Conservation (phyloP, 495 filamentous ascomycete species). For the Eremomyces bilateralis region DNA sequence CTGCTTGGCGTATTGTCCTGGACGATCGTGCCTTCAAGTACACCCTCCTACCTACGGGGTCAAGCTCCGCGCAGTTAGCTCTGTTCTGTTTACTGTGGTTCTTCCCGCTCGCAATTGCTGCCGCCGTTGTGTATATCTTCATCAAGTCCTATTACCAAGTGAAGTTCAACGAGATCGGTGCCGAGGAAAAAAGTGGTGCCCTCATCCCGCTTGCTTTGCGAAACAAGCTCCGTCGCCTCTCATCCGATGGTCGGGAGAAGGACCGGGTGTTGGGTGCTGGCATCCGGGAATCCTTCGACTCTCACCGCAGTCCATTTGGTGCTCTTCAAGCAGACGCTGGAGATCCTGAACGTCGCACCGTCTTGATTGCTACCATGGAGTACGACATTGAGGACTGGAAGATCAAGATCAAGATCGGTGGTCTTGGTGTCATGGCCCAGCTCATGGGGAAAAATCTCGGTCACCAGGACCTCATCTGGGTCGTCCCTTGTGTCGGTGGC, state of each 20-base stretch:
- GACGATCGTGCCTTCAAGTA: slow-evolving; percentile 34
- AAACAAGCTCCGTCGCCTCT: slow-evolving; percentile 17
- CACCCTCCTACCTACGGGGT: slow-evolving; percentile 31
- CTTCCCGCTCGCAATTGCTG: slow-evolving; percentile 29
- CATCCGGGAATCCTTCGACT: too few relatives aligned
- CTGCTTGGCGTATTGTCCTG: slow-evolving; percentile 33
- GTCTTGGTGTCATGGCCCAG: slow-evolving; percentile 43
- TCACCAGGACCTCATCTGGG: slow-evolving; percentile 51
- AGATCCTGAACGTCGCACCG: slow-evolving; percentile 26
- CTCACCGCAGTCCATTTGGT: slow-evolving; percentile 17
- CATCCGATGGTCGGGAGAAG: slow-evolving; percentile 3
- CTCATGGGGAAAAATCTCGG: slow-evolving; percentile 48
- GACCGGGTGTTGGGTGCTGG: background rate
- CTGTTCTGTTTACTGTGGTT: slow-evolving; percentile 35
- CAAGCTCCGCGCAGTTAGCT: slow-evolving; percentile 31
- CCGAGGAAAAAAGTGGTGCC: slow-evolving; percentile 27
- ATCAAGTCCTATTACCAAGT: slow-evolving; percentile 46
- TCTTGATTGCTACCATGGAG: slow-evolving; percentile 51
- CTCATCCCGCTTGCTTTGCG: slow-evolving; percentile 21
- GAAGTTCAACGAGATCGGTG: slow-evolving; percentile 47
- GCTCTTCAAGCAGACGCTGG: slow-evolving; percentile 24
- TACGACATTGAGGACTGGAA: slow-evolving; percentile 53
- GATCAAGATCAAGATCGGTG: slow-evolving; percentile 56
- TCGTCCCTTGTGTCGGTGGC: slow-evolving; percentile 53
- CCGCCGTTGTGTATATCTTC: slow-evolving; percentile 33